These are phyloP conservation scores for Phytomonas francai DNA, from an alignment of 208 protist species.

Conservation along the genomic window DNA sequence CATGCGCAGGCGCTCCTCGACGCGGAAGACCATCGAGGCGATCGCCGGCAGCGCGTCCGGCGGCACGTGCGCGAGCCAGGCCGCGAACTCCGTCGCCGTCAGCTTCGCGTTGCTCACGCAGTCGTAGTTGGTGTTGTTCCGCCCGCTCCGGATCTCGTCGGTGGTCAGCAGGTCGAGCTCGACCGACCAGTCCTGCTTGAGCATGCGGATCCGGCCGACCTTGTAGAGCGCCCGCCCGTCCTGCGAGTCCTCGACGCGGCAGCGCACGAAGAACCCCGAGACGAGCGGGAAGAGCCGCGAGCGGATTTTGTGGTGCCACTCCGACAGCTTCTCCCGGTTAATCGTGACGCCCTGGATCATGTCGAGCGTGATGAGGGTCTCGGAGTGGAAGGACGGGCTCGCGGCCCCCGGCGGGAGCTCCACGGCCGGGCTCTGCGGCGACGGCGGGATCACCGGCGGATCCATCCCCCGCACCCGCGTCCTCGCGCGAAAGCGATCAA, in stretches of 20 bases:
- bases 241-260: conserved; percentile 82
- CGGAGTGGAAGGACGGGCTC: conserved; percentile 40
- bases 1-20: conserved; percentile 79
- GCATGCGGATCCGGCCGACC: conserved; percentile 80
- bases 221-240: conserved; percentile 87
- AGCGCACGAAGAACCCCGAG: conserved; percentile 86
- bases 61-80: conserved; percentile 61
- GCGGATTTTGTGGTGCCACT: conserved; percentile 89
- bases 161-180: conserved; percentile 83
- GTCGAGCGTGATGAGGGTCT: conserved; percentile 60
- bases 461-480: conserved; percentile 28
- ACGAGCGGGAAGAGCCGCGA: conserved; percentile 75
- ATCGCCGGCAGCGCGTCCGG: conserved; percentile 45
- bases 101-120: conserved; percentile 89
- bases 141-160: conserved; percentile 65
- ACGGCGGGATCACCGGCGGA: conserved; percentile 61
- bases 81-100: conserved; percentile 61
- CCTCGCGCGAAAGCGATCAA: background rate
- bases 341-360: conserved; percentile 76
- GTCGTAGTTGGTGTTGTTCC: conserved; percentile 89
- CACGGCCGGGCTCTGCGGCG: conserved; percentile 51
- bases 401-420: conserved; percentile 36
- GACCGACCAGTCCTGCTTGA: conserved; percentile 87
- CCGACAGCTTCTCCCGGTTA: conserved; percentile 85
- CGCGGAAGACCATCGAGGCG: conserved; percentile 49